Evolutionary conservation across 352 stramenopile genomes (phyloP), one percentile per base, ranked within the genome.

Genomic region (Globisporangium nagaii): DNA sequence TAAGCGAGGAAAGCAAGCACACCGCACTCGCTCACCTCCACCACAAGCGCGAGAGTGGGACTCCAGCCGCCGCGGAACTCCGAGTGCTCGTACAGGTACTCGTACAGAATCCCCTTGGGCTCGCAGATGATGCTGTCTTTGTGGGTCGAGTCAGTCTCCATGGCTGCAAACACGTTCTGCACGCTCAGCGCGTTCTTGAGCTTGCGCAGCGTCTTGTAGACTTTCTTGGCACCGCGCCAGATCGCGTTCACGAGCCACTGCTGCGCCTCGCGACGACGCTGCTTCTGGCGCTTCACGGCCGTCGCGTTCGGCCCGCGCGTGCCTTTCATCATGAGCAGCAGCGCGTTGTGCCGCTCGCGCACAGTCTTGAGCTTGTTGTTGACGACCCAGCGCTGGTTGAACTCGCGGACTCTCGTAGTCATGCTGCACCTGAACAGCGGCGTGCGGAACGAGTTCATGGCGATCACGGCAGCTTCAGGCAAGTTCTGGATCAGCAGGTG

Each of bases 1-100:
- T n/a, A n/a, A n/a, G n/a, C n/a, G n/a, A n/a, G n/a, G n/a, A n/a
- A n/a, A n/a, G n/a, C n/a, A n/a, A n/a, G n/a, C 8, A 36, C 25
- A 41, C 25, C 37, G 11, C 30, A 15, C n/a, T 9, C 8, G 43
- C 58, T 7, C 54, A 92, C 82, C 68, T 90, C 60, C 0, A 89
- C 52, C 17, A 92, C 83, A 10, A 88, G 51, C 35, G 59, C 58
- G 17, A 92, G 50, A 10, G 82, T 89, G 24, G 75, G 73, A 36
- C 82, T 90, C 4, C 61, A 54, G 2, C 78, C 65, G 28, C 77
- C 75, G 0, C 73, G 64, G 32, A 86, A 84, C 54, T 92, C 82
- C 22, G 81, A 76, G 40, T 88, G 68, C 31, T 92, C 79, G 51
- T 90, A 92, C n/a, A 81, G 55, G 44, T 90, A 92, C 58, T 92